Conservation (phyloP, 2,329 filamentous ascomycete species). For the Zopfia rhizophila region DNA sequence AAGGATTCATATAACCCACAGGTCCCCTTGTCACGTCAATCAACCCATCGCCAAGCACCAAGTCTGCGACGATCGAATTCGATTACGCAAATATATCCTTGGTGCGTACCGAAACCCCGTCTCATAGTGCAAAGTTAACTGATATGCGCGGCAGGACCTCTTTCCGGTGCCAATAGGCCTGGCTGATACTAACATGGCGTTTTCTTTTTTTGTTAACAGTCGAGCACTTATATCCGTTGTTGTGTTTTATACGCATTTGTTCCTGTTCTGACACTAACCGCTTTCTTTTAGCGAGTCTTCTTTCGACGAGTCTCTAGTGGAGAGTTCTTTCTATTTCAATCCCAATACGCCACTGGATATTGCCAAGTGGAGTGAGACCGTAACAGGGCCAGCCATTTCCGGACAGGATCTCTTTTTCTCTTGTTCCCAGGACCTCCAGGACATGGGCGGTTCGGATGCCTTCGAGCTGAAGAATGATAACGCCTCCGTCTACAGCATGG, state of each 20-base stretch:
- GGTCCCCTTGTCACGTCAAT: constrained; percentile 3
- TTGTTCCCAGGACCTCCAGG: constrained; percentile 45
- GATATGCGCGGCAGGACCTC: constrained; percentile 16
- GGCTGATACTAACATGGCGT: constrained; percentile 49
- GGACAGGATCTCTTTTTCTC: constrained; percentile 47
- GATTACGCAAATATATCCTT: too few relatives aligned
- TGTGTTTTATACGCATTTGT: constrained; percentile 26
- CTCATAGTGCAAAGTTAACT: constrained; percentile 24
- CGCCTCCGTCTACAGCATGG: constrained; percentile 54
- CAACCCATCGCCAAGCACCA: too few relatives aligned
- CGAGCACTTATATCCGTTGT: constrained; percentile 20
- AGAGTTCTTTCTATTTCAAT: constrained; percentile 44
- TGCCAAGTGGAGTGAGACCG: constrained; percentile 54
- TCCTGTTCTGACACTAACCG: constrained; percentile 48
- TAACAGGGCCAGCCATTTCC: constrained; percentile 45
- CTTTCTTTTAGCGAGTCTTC: constrained; percentile 49
- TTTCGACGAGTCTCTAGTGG: constrained; percentile 47
- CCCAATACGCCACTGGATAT: constrained; percentile 45
- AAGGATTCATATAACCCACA: background rate
- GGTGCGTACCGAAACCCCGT: constrained; percentile 26
- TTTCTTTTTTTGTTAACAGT: constrained; percentile 40
- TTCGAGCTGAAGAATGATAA: constrained; percentile 50
- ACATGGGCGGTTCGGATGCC: constrained; percentile 46
- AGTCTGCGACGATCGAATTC: too few relatives aligned
- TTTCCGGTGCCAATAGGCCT: constrained; percentile 10